Evolutionary conservation across 2,329 filamentous ascomycete species (phyloP), one percentile per base, ranked within the genome.

Genomic region (Diplodia intermedia): DNA sequence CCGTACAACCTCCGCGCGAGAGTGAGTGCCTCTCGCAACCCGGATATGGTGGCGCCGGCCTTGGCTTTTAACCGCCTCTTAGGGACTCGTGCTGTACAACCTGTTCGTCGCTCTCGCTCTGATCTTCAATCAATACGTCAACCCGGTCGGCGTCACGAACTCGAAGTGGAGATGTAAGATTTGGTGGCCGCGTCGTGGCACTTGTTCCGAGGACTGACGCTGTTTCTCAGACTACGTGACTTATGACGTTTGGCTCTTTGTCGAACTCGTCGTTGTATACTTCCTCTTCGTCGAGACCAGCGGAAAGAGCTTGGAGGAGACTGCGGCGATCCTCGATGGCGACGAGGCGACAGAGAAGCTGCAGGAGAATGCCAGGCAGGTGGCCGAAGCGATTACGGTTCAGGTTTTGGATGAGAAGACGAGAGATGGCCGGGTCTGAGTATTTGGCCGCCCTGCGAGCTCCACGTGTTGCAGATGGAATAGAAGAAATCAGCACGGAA

Each of bases 281-380:
- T 88, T 88, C 80, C 85, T 89, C 76, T 90, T 89, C 75, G 84
- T 90, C 66, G 90, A 92, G 80, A 92, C 90, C 20, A 88, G 87
- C 73, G 89, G 89, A 3, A 88, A 88, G 0, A 91, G 89, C 1
- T 86, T 92, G 0, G 90, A 91, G 75, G 88, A 91, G 75, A 85
- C 91, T 70, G 87, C 89, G 56, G 86, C 86, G 73, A 90, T 91
- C 75, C 91, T 92, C 73, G 89, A 91, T 72, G 90, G 88, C 49
- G 85, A 88, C 33, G 81, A 85, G 40, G 86, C 86, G 15, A 29
- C 52, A 0, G 23, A 18, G 12, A 54, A 54, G 12, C 4, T 54
- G 3, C 23, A 54, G 15, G 52, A 54, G 11, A 31, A 31, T 9
- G 52, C 23, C 4, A 31, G 31, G 52, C 52, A 33, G 31, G 52